Conservation (phyloP, 352 stramenopile species). For the Thraustochytrium sp. region DNA sequence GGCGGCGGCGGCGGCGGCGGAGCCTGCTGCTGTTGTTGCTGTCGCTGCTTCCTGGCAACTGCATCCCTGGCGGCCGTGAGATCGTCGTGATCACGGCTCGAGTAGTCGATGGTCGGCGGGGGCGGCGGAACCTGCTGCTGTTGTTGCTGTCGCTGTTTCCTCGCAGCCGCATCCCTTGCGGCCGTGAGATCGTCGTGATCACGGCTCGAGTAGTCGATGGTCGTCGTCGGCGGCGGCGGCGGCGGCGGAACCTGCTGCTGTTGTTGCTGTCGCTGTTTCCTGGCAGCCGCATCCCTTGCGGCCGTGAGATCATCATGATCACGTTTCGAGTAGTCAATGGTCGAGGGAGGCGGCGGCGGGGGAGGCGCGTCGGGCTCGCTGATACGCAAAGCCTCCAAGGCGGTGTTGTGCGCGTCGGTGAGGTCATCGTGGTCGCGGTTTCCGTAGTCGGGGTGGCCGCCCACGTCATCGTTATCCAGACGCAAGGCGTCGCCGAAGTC, state of each 20-base stretch:
- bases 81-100: not conserved
- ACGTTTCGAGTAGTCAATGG: not conserved
- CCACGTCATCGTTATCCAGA: not conserved
- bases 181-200: too few species aligned
- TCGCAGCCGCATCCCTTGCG: too few species aligned
- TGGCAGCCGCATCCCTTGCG: not conserved
- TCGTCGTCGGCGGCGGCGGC: too few species aligned
- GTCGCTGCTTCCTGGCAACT: not conserved
- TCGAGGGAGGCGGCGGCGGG: not conserved
- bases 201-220: too few species aligned
- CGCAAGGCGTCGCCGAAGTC: not conserved
- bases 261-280: not conserved
- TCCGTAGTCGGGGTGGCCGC: not conserved
- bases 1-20: too few species aligned
- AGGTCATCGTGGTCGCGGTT: conserved; percentile 19
- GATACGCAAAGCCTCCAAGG: not conserved
- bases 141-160: not conserved
- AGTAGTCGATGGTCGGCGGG: not conserved
- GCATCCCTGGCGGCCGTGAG: not conserved
- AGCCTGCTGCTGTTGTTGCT: not conserved
- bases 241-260: too few species aligned
- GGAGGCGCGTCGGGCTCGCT: not conserved
- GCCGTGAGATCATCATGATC: not conserved
- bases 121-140: too few species aligned
- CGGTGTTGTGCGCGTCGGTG: not conserved